Evolutionary conservation across 2,329 filamentous ascomycete genomes (phyloP), one percentile per base, ranked within the genome.

Genomic region (Xylaria sp.): DNA sequence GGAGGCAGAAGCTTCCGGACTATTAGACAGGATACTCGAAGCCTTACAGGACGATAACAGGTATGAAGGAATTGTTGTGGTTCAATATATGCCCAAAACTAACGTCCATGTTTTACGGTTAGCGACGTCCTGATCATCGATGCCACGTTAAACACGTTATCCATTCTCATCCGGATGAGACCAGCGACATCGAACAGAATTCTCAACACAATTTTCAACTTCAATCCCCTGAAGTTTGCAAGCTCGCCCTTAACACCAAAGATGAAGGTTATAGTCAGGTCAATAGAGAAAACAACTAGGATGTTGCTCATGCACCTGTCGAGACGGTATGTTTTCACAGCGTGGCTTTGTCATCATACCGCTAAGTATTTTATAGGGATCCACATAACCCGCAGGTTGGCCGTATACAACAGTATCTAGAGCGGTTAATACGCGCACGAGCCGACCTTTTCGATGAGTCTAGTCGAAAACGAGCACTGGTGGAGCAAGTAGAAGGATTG

Each of bases 221-320:
- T 97, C 80, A 96, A 96, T 68, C 94, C 94, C 0, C 76, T 97
- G 41, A 91, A 89, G 72, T 83, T 91, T 60, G 90, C 89, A 52
- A 88, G 85, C 65, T 84, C 85, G 1, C 87, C 89, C 2, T 83
- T 95, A 77, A 93, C 89, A 0, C 83, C 91, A 2, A 91, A 87
- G 68, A 83, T 84, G 45, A 91, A 89, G 64, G 88, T 99, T 55
- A 85, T 93, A 64, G 82, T 96, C 57, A 91, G 88, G 72, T 97
- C 93, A 4, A 94, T 99, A 86, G 93, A 97, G 72, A 91, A 96
- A 69, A 99, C 94, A 20, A 90, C 90, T 2, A 85, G 92, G 65
- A 86, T 92, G 62, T 76, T 99, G 43, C 79, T 97, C 38, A 82
- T 92, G 48, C 92, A 97, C 72, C 78, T 96, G 48, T 79, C 89